Percentiles rank a stretch among this genome's conserved stretches.
Evolutionary conservation across 73 alveolate genomes (phyloP).

Genomic region (Stentor coeruleus): DNA sequence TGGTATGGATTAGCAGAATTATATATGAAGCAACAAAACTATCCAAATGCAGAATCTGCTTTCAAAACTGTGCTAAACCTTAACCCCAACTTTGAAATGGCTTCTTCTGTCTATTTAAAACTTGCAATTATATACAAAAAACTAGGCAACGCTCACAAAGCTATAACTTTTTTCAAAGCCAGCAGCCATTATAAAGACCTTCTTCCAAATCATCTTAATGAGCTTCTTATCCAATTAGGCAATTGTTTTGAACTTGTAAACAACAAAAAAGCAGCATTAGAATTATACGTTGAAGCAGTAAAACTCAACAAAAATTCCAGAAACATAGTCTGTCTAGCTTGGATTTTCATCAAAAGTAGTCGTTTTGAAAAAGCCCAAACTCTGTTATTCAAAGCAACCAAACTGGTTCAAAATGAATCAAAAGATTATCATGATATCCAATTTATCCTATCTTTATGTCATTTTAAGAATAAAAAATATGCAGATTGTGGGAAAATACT

Average conservation of each 20-base stretch:
- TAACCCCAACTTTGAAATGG: background rate
- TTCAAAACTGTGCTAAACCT: background rate
- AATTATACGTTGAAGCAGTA: background rate
- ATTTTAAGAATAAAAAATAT: background rate
- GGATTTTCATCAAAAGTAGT: background rate
- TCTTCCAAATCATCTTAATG: background rate
- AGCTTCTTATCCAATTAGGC: background rate
- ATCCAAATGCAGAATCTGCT: background rate
- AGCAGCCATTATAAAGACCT: background rate
- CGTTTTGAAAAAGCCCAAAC: background rate
- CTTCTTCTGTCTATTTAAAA: background rate
- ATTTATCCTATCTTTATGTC: background rate
- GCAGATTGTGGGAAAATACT: background rate
- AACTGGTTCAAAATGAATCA: background rate
- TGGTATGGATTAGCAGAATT: background rate
- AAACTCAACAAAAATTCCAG: background rate
- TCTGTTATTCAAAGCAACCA: background rate
- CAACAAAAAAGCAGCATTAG: background rate
- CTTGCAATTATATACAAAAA: background rate
- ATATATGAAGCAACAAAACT: background rate
- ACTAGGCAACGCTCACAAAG: background rate
- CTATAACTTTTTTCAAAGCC: background rate
- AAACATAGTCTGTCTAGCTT: background rate
- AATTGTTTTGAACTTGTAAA: background rate
- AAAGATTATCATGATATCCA: background rate